Evolutionary conservation across 768 basidiomycete genomes (phyloP), one percentile per base, ranked within the genome.

Genomic region (Leccinum sublutescens): DNA sequence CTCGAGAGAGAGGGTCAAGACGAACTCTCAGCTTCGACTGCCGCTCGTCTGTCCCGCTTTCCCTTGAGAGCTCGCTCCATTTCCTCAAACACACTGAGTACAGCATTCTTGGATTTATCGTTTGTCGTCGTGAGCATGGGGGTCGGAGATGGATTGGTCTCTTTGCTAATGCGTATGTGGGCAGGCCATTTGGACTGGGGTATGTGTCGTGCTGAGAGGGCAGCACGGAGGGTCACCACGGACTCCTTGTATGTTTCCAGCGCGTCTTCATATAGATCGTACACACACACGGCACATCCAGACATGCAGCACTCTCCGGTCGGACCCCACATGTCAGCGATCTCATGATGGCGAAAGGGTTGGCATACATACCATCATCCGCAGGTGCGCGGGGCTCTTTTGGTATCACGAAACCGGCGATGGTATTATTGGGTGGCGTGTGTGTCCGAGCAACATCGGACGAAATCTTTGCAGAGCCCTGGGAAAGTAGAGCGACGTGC

Each of bases 241-340:
- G 85, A 79, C 12, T 81, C 78, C 25, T 81, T 79, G 75, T 93
- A 93, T 12, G 76, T 77, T 23, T 77, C 76, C 2, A 91, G 71
- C 1, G 87, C 82, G 51, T 93, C 91, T 60, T 90, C 85, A 74
- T 94, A 93, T 25, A 94, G 71, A 65, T 93, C 92, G 74, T 95
- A 91, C 8, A 95, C 89, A 71, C 94, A 95, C n/a, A 95, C 74
- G 0, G 93, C 90, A 68, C 94, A 96, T 31, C 91, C 91, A 2
- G 92, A 93, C 93, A 95, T 95, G 77, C 93, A 96, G 72, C 93
- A 95, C 73, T 94, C 93, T 94, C 63, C 10, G 2, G 17, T 49
- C 34, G 19, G 23, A n/a, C 47, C 15, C 25, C 27, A 33, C 3
- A 19, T 6, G 5, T 10, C 9, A 17, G 34, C 15, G 14, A 3